Conservation (phyloP, 179 eudicot species). For the Silene coronaria region DNA sequence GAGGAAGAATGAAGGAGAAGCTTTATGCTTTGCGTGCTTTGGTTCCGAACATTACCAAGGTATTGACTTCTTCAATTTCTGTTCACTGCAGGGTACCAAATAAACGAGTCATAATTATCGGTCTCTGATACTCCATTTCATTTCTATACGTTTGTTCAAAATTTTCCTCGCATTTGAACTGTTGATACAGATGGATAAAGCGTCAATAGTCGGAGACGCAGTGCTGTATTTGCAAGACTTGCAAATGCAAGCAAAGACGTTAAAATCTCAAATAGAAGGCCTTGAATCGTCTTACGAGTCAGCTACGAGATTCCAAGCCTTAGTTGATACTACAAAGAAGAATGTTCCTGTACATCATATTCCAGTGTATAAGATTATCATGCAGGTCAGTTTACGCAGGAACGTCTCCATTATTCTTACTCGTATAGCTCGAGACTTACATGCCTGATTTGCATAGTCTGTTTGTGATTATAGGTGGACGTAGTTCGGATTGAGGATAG, state of each 20-base stretch:
- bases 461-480: conserved; percentile 38
- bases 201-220: conserved; percentile 88
- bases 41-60: conserved; percentile 94
- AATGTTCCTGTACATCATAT: conserved; percentile 13
- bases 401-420: neutral
- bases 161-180: neutral
- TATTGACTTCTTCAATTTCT: conserved; percentile 4
- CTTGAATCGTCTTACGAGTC: conserved; percentile 45
- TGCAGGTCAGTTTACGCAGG: conserved; percentile 36
- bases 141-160: no score
- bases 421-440: no score
- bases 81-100: neutral
- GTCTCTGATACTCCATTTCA: no score
- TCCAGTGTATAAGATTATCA: conserved; percentile 38
- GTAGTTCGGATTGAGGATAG: conserved; percentile 58
- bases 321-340: conserved; percentile 19
- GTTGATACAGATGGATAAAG: conserved; percentile 74
- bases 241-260: conserved; percentile 59
- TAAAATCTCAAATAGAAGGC: conserved; percentile 47
- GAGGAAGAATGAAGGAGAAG: conserved; percentile 91
- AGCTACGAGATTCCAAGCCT: conserved; percentile 26
- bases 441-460: no score
- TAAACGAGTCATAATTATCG: no score
- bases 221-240: conserved; percentile 63
- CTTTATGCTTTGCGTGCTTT: conserved; percentile 78